Evolutionary conservation across 2,329 filamentous ascomycete genomes (phyloP).

Genomic region (Madurella mycetomatis): DNA sequence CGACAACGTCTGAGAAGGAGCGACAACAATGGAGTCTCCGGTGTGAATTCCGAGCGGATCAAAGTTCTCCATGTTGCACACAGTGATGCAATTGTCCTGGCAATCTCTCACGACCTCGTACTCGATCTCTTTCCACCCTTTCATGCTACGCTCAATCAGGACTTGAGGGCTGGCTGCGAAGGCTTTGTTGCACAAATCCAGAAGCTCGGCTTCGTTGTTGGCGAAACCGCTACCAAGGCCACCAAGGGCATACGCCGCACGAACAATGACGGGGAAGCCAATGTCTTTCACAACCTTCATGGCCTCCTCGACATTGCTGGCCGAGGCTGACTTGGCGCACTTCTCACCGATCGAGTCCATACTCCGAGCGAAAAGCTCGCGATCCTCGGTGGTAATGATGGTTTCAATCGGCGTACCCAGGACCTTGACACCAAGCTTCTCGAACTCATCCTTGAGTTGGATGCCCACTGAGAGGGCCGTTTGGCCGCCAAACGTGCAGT

Average conservation of each 20-base stretch:
- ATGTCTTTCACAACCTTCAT: slow-evolving; percentile 84
- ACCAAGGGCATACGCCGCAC: slow-evolving; percentile 92
- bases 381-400: slow-evolving; percentile 97
- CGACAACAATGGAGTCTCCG: slow-evolving; percentile 96
- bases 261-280: slow-evolving; percentile 93
- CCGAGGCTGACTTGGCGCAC: slow-evolving; percentile 94
- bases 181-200: slow-evolving; percentile 88
- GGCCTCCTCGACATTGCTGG: slow-evolving; percentile 82
- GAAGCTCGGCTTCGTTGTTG: slow-evolving; percentile 75
- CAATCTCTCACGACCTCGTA: slow-evolving; percentile 97
- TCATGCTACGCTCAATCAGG: slow-evolving; percentile 96
- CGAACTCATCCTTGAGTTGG: slow-evolving; percentile 95
- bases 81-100: slow-evolving; percentile 97
- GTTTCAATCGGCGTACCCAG: slow-evolving; percentile 95
- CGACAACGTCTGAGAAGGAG: slow-evolving; percentile 91
- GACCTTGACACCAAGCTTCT: slow-evolving; percentile 85
- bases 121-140: slow-evolving; percentile 99
- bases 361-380: slow-evolving; percentile 92
- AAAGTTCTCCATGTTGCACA: slow-evolving; percentile 99
- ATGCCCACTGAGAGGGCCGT: slow-evolving; percentile 96
- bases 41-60: slow-evolving; percentile 97
- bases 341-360: slow-evolving; percentile 99
- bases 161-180: slow-evolving; percentile 95
- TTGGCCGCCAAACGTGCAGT: slow-evolving; percentile 95
- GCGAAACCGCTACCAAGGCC: slow-evolving; percentile 95